Percentiles rank a stretch among this genome's conserved stretches.
phyloP scores from a whole-genome alignment of 2,329 filamentous ascomycete genomes.

The Xylaria sp. region DNA sequence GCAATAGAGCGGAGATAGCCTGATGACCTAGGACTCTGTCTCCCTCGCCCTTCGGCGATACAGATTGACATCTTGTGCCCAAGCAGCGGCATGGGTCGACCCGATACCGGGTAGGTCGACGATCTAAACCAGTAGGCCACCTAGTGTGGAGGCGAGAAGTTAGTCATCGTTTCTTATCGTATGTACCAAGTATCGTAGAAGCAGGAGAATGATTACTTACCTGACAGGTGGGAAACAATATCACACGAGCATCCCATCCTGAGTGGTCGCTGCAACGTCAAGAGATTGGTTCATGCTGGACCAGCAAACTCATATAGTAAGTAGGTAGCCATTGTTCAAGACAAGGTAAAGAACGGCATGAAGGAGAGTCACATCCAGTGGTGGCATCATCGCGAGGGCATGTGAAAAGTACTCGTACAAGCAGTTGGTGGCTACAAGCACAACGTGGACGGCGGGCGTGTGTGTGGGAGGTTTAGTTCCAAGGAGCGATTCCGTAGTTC shows the following conservation, averaged over 20 bases:
- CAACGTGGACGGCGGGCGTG: too few relatives aligned
- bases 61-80: neutral
- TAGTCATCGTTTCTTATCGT: neutral
- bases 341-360: too few relatives aligned
- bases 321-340: too few relatives aligned
- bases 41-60: neutral
- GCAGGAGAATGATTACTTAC: neutral
- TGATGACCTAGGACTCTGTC: neutral
- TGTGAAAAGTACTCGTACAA: too few relatives aligned
- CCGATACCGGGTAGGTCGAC: neutral
- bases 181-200: neutral
- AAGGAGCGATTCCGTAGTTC: too few relatives aligned
- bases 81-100: neutral
- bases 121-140: neutral
- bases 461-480: too few relatives aligned
- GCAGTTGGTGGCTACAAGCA: too few relatives aligned
- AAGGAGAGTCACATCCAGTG: too few relatives aligned
- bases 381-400: too few relatives aligned
- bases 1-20: conserved; percentile 14
- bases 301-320: too few relatives aligned
- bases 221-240: neutral
- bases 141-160: neutral
- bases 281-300: neutral
- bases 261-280: neutral
- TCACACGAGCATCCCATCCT: neutral